phyloP scores from a whole-genome alignment of 306 rosid genomes.

The Albizia julibrissin region DNA sequence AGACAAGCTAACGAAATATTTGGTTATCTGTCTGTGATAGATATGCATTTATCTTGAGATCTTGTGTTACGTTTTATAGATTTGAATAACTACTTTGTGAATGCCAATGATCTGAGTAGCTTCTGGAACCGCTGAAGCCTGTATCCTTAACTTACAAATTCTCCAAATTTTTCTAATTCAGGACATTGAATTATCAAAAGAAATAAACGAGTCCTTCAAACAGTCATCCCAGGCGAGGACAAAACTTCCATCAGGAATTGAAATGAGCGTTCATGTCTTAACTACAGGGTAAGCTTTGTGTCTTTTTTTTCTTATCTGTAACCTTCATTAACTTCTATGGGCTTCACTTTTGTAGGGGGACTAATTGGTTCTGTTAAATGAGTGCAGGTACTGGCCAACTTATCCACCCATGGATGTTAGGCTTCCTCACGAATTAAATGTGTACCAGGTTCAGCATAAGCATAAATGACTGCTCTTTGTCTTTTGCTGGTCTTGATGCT shows the following conservation, averaged over 20 bases:
- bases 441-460: constrained; percentile 78
- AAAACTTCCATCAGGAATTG: constrained; percentile 96
- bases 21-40: constrained; percentile 13
- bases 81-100: constrained; percentile 11
- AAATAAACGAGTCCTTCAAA: constrained; percentile 97
- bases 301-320: constrained; percentile 26
- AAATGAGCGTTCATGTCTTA: constrained; percentile 97
- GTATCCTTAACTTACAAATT: constrained; percentile 7
- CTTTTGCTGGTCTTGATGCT: constrained; percentile 18
- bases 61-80: constrained; percentile 1
- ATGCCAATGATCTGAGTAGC: constrained; percentile 22
- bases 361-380: constrained; percentile 37
- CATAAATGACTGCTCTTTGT: constrained; percentile 32
- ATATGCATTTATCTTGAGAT: constrained; percentile 3
- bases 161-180: constrained; percentile 32
- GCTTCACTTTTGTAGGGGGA: constrained; percentile 10
- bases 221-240: constrained; percentile 99
- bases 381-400: constrained; percentile 97
- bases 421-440: constrained; percentile 99
- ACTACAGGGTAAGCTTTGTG: constrained; percentile 82
- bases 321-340: neutral
- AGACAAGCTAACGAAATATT: constrained; percentile 5
- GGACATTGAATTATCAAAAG: constrained; percentile 99
- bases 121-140: constrained; percentile 14
- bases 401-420: constrained; percentile 99